Conservation (phyloP, 169 alveolate species). For the Cryptosporidium felis region DNA sequence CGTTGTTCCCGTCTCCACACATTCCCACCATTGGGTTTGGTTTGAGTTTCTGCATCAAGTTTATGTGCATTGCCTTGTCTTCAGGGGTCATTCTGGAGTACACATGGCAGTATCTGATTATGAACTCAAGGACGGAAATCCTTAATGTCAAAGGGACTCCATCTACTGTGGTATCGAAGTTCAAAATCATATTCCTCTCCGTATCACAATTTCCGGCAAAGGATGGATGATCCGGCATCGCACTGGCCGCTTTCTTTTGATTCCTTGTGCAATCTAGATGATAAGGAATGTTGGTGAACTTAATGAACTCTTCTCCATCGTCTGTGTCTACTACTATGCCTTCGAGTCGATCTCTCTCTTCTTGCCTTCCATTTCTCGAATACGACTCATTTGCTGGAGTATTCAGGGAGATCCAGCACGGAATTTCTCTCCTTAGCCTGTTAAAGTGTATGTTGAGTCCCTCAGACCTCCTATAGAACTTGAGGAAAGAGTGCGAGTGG, state of each 20-base stretch:
- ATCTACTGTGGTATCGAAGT: not conserved
- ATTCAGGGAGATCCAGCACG: constrained; percentile 13
- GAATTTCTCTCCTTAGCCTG: not conserved
- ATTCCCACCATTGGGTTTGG: constrained; percentile 75
- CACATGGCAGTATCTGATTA: constrained; percentile 54
- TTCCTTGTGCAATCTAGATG: constrained; percentile 41
- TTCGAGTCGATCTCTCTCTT: not conserved
- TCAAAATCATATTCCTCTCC: constrained; percentile 28
- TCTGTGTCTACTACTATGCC: constrained; percentile 10
- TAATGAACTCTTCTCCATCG: constrained; percentile 33
- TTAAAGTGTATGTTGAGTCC: not conserved
- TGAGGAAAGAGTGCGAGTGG: constrained; percentile 1
- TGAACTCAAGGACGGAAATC: constrained; percentile 50
- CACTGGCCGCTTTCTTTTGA: not conserved
- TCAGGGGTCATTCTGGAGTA: constrained; percentile 70
- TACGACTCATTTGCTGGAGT: not conserved
- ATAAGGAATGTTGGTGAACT: not conserved
- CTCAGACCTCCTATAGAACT: not conserved
- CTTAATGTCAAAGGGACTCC: constrained; percentile 2
- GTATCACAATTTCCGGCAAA: not conserved
- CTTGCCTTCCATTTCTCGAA: too few species aligned
- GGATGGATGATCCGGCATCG: not conserved
- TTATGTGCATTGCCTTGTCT: constrained; percentile 54
- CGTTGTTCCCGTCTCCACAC: constrained; percentile 81
- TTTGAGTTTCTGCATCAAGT: constrained; percentile 16